A percentile compares a stretch with the other conserved stretches of the same genome.
Conservation (phyloP, 192 early-diverging fungal genomes). For the Helicostylum pulchrum region DNA sequence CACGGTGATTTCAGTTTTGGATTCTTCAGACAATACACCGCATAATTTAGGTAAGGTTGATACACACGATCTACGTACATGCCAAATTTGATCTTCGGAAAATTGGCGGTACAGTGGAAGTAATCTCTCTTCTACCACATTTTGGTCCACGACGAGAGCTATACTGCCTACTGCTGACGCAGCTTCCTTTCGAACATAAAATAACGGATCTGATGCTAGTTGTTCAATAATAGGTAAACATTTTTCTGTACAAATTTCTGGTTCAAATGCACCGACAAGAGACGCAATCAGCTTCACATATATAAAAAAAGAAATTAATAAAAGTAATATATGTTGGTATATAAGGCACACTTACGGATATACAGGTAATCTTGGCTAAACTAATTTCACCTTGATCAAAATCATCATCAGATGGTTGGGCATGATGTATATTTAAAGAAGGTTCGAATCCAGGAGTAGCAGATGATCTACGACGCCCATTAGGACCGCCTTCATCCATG, state of each 20-base stretch:
- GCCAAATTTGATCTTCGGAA: conserved; percentile 54
- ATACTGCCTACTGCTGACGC: conserved; percentile 40
- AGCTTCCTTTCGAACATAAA: conserved; percentile 58
- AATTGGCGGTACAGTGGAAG: conserved; percentile 51
- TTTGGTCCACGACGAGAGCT: conserved; percentile 32
- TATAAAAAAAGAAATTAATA: not conserved
- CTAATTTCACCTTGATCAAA: conserved; percentile 36
- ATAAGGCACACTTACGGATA: conserved; percentile 22
- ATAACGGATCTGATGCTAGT: conserved; percentile 40
- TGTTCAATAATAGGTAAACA: conserved; percentile 51
- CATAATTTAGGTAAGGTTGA: conserved; percentile 46
- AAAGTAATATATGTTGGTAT: not conserved
- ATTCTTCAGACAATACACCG: conserved; percentile 42
- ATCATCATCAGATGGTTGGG: conserved; percentile 16
- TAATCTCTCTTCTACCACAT: conserved; percentile 36
- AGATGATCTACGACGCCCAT: not conserved
- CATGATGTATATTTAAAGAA: not conserved
- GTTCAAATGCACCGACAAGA: conserved; percentile 41
- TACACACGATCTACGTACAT: conserved; percentile 52
- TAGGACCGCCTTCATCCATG: not conserved
- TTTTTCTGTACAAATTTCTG: conserved; percentile 38
- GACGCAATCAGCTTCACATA: conserved; percentile 44
- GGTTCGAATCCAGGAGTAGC: conserved; percentile 26
- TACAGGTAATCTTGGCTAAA: conserved; percentile 37
- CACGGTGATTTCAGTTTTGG: conserved; percentile 39